Evolutionary conservation across 2,329 filamentous ascomycete species (phyloP).

Genomic region (Claviceps capensis): DNA sequence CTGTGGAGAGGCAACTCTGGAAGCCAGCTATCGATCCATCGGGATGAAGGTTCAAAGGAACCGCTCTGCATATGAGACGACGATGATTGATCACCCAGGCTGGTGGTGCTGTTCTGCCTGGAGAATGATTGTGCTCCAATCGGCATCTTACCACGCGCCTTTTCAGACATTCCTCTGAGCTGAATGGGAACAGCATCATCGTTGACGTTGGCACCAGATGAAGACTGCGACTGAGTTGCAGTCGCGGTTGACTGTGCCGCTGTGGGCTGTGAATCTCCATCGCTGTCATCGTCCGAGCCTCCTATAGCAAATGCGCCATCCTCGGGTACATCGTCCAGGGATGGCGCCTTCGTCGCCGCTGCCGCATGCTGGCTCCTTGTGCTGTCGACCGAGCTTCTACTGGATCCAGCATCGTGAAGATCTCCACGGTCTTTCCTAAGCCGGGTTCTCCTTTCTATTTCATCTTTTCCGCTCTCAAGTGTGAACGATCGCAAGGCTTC

Average conservation of each 20-base stretch:
- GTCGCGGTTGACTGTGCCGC: conserved; percentile 51
- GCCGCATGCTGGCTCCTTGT: conserved; percentile 41
- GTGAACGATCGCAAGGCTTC: conserved; percentile 79
- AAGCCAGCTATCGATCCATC: conserved; percentile 93
- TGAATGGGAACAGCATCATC: conserved; percentile 76
- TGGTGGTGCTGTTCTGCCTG: conserved; percentile 78
- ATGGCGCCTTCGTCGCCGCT: conserved; percentile 12
- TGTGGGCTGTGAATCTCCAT: conserved; percentile 41
- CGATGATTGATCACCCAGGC: conserved; percentile 53
- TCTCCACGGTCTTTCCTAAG: conserved; percentile 47
- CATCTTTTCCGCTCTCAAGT: conserved; percentile 79
- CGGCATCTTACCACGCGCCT: conserved; percentile 90
- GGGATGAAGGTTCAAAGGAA: conserved; percentile 60
- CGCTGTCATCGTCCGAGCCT: conserved; percentile 56
- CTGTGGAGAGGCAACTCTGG: conserved; percentile 82
- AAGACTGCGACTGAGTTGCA: conserved; percentile 47
- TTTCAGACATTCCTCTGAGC: conserved; percentile 87
- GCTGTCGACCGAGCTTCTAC: conserved; percentile 54
- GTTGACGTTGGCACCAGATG: conserved; percentile 55
- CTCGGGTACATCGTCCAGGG: conserved; percentile 32
- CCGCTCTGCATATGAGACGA: conserved; percentile 40
- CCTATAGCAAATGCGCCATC: conserved; percentile 79
- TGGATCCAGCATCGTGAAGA: conserved; percentile 32
- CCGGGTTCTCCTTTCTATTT: conserved; percentile 69
- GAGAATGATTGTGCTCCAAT: conserved; percentile 73